Conservation (phyloP, 225 moss, liverwort and hornwort genomes). For the Straminergon stramineum region DNA sequence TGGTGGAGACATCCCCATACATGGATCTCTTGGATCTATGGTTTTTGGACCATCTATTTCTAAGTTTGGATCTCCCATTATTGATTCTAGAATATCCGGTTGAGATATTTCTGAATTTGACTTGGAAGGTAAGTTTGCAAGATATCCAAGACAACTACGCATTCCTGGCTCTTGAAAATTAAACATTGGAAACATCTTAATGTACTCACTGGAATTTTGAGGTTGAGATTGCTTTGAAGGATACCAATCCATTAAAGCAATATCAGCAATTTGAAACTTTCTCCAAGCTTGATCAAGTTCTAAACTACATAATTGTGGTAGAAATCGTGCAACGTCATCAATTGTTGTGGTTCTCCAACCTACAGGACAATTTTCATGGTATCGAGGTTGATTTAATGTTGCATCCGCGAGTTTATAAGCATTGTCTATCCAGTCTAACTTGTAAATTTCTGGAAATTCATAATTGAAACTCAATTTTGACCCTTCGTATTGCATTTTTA, state of each 20-base stretch:
- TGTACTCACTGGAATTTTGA: not conserved
- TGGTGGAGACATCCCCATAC: not conserved
- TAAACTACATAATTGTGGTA: slow-evolving; percentile 12
- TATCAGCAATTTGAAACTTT: not conserved
- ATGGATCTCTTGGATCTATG: slow-evolving; percentile 9
- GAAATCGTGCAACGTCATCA: slow-evolving; percentile 19
- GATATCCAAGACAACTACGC: slow-evolving; percentile 18
- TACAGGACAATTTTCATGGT: slow-evolving; percentile 13
- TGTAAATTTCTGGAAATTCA: not conserved
- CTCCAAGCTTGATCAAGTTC: slow-evolving; percentile 28
- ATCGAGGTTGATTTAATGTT: not conserved
- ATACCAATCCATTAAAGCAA: slow-evolving; percentile 19
- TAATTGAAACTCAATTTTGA: slow-evolving; percentile 6
- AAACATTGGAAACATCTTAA: slow-evolving; percentile 18
- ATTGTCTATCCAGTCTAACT: slow-evolving; percentile 16
- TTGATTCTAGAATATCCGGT: not conserved
- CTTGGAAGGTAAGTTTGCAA: not conserved
- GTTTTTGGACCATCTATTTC: not conserved
- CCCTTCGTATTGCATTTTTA: slow-evolving; percentile 22
- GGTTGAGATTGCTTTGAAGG: not conserved
- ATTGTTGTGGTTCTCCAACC: slow-evolving; percentile 25
- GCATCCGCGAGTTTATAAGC: not conserved
- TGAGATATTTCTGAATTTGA: not conserved
- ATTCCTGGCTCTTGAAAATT: slow-evolving; percentile 26
- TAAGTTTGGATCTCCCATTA: not conserved